Conservation (phyloP, 2,329 filamentous ascomycete genomes). For the Colletotrichum sp. region DNA sequence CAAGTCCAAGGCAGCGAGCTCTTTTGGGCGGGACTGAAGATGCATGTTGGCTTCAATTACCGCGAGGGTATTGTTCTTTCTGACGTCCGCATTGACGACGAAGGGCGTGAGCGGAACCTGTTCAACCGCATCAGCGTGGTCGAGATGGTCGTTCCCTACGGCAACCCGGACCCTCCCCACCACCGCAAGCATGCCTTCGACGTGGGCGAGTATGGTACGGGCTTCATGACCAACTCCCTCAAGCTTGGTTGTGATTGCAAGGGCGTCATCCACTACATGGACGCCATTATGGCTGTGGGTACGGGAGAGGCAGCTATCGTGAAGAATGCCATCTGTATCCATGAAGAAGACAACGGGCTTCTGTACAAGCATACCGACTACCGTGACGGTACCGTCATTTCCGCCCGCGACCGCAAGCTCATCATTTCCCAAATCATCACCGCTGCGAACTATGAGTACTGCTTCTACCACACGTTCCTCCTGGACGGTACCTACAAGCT, state of each 20-base stretch:
- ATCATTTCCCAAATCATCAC: slow-evolving; percentile 78
- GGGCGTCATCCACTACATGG: slow-evolving; percentile 66
- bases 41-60: slow-evolving; percentile 52
- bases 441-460: slow-evolving; percentile 80
- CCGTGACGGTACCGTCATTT: slow-evolving; percentile 71
- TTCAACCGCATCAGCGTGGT: slow-evolving; percentile 9
- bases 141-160: slow-evolving; percentile 4
- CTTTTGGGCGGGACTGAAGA: slow-evolving; percentile 64
- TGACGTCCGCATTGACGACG: slow-evolving; percentile 46
- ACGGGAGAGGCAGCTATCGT: slow-evolving; percentile 71
- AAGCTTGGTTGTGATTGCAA: slow-evolving; percentile 70
- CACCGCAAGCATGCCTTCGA: slow-evolving; percentile 1
- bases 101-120: neutral
- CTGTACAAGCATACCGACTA: slow-evolving; percentile 81
- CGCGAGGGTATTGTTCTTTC: slow-evolving; percentile 62
- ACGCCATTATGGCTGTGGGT: slow-evolving; percentile 67
- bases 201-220: neutral
- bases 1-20: slow-evolving; percentile 50
- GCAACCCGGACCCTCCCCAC: neutral
- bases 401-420: slow-evolving; percentile 75
- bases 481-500: slow-evolving; percentile 70
- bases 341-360: slow-evolving; percentile 77
- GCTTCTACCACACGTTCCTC: slow-evolving; percentile 42
- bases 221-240: slow-evolving; percentile 66
- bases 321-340: slow-evolving; percentile 79